Percentiles rank a stretch among this genome's conserved stretches.
These are phyloP conservation scores for Ophiocordyceps polyrhachis-furcata DNA, from an alignment of 2,329 filamentous ascomycete genomes.

Conservation along the genomic window DNA sequence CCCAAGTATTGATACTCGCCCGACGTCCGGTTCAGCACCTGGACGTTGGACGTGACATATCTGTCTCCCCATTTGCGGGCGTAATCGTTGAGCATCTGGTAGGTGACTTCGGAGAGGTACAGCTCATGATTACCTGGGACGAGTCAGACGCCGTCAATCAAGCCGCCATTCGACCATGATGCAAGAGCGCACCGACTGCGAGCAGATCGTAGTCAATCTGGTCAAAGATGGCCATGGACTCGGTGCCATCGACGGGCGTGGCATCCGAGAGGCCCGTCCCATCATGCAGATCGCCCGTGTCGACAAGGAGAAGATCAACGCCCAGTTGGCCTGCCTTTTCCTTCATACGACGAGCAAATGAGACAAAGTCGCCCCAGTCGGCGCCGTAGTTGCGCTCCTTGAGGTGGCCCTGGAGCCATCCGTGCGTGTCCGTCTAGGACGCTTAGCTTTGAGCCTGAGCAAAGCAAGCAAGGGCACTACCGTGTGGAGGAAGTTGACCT, in stretches of 20 bases:
- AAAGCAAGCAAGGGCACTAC: conserved; percentile 6
- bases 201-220: conserved; percentile 23
- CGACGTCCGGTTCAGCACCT: conserved; percentile 20
- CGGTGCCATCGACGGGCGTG: conserved; percentile 34
- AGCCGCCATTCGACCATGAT: neutral
- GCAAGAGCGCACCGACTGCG: conserved; percentile 15
- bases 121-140: conserved; percentile 40
- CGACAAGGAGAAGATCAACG: conserved; percentile 40
- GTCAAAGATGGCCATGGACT: conserved; percentile 28
- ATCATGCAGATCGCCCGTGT: conserved; percentile 49
- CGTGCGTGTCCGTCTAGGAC: conserved; percentile 36
- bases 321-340: conserved; percentile 33
- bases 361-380: conserved; percentile 47
- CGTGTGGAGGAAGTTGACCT: conserved; percentile 43
- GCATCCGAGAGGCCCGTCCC: conserved; percentile 44
- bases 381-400: conserved; percentile 45
- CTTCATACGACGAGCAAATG: conserved; percentile 41
- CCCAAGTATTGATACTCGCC: conserved; percentile 22
- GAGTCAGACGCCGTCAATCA: neutral
- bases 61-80: conserved; percentile 32
- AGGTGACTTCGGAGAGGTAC: conserved; percentile 41
- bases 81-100: conserved; percentile 41
- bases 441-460: neutral
- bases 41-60: conserved; percentile 26
- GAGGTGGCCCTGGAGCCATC: conserved; percentile 40